Evolutionary conservation across 2,329 filamentous ascomycete species (phyloP).

Genomic region (Clarireedia hainanense): DNA sequence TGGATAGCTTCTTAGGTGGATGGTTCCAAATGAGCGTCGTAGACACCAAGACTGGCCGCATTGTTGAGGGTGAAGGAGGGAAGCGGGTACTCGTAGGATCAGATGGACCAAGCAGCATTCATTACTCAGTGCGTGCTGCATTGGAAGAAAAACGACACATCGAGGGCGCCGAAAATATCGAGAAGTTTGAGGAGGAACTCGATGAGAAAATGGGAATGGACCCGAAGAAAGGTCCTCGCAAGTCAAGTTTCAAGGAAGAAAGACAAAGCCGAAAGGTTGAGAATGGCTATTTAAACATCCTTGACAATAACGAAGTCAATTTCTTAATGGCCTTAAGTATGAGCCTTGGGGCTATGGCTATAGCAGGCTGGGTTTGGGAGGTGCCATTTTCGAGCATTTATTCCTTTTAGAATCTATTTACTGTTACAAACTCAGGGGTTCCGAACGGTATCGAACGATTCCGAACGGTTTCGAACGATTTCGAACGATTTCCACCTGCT

Average conservation of each 20-base stretch:
- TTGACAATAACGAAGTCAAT: conserved; percentile 97
- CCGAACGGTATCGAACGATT: no score
- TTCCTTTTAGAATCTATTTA: neutral
- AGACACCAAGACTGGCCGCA: conserved; percentile 75
- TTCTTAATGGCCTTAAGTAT: conserved; percentile 80
- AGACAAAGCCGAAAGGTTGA: conserved; percentile 46
- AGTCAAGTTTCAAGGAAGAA: conserved; percentile 45
- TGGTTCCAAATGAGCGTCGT: conserved; percentile 79
- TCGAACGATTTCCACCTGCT: no score
- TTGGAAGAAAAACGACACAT: conserved; percentile 39
- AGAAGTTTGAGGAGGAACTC: conserved; percentile 31
- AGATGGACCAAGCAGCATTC: conserved; percentile 24
- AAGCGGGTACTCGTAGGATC: conserved; percentile 43
- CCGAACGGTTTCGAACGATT: no score
- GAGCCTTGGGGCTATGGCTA: conserved; percentile 68
- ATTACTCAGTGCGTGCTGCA: conserved; percentile 34
- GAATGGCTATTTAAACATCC: conserved; percentile 58
- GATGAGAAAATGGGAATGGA: conserved; percentile 37
- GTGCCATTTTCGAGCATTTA: conserved; percentile 35
- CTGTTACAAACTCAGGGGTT: no score
- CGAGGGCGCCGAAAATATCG: conserved; percentile 32
- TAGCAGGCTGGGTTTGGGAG: conserved; percentile 54
- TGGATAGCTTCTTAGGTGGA: conserved; percentile 84
- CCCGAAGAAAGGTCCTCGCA: conserved; percentile 40
- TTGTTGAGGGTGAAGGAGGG: conserved; percentile 81